These are phyloP conservation scores for Cylindrodendrum hubeiense DNA, from an alignment of 2,329 filamentous ascomycete genomes.

Conservation along the genomic window DNA sequence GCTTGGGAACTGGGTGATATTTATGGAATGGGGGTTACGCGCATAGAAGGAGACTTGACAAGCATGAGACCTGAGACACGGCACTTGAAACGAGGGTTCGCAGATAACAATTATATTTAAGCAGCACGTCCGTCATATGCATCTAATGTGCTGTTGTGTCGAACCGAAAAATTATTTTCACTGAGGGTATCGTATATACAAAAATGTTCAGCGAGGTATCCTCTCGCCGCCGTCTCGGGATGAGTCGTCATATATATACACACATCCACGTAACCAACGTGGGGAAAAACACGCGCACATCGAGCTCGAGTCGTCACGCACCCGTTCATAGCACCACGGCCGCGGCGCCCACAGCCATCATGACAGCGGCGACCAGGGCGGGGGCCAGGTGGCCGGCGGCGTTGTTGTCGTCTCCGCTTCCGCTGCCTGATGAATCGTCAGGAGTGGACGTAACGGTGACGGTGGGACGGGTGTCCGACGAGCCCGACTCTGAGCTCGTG, in stretches of 20 bases:
- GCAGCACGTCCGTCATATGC: neutral
- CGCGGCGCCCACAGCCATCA: slow-evolving; percentile 35
- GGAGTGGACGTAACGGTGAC: slow-evolving; percentile 26
- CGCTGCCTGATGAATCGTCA: slow-evolving; percentile 35
- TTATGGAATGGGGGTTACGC: neutral
- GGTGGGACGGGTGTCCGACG: slow-evolving; percentile 22
- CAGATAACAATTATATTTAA: neutral
- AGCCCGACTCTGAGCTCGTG: neutral
- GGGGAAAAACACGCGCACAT: neutral
- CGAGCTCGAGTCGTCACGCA: neutral
- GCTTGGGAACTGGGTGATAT: neutral
- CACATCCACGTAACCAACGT: neutral
- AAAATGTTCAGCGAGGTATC: neutral
- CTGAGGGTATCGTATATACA: slow-evolving; percentile 28
- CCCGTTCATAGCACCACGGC: slow-evolving; percentile 25
- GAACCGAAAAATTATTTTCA: slow-evolving; percentile 9
- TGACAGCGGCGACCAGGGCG: slow-evolving; percentile 27
- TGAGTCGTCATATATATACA: neutral
- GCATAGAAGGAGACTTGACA: neutral
- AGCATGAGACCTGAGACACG: neutral
- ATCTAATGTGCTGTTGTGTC: neutral
- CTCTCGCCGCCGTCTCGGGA: neutral
- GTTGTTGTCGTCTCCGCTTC: slow-evolving; percentile 30
- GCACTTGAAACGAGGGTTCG: neutral
- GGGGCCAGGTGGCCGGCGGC: slow-evolving; percentile 35